phyloP scores from a whole-genome alignment of 2,329 filamentous ascomycete species.

The Ramularia endophylla region DNA sequence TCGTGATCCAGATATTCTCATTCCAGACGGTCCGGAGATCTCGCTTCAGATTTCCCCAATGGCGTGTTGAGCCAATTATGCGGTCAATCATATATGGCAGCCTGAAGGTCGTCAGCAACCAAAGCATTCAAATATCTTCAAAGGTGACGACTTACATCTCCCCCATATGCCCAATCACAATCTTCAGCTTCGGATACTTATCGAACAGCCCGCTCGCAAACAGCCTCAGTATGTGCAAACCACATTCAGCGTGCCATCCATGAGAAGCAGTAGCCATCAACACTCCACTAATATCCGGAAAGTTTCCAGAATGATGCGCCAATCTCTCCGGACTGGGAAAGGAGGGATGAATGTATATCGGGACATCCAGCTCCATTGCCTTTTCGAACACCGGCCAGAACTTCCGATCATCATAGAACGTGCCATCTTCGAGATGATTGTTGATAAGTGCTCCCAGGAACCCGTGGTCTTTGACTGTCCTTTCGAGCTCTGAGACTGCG shows the following conservation, averaged over 20 bases:
- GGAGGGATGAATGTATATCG: slow-evolving; percentile 46
- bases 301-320: slow-evolving; percentile 34
- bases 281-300: slow-evolving; percentile 15
- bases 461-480: slow-evolving; percentile 16
- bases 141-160: too few relatives aligned
- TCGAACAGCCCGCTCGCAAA: slow-evolving; percentile 51
- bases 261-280: slow-evolving; percentile 35
- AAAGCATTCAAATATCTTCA: too few relatives aligned
- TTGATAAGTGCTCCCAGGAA: slow-evolving; percentile 27
- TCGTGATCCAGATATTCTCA: slow-evolving; percentile 53
- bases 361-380: slow-evolving; percentile 40
- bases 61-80: slow-evolving; percentile 22
- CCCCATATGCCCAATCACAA: slow-evolving; percentile 50
- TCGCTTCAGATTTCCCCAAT: slow-evolving; percentile 29
- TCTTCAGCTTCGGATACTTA: slow-evolving; percentile 44
- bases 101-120: too few relatives aligned
- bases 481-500: slow-evolving; percentile 20
- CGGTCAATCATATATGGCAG: slow-evolving; percentile 52
- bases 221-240: slow-evolving; percentile 43
- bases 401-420: slow-evolving; percentile 18
- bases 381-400: slow-evolving; percentile 23
- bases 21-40: slow-evolving; percentile 35
- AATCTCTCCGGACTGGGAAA: slow-evolving; percentile 30
- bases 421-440: slow-evolving; percentile 21
- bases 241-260: slow-evolving; percentile 46